A percentile compares a stretch with the other conserved stretches of the same genome.
These are phyloP conservation scores for Tulasnella sp. DNA, from an alignment of 768 basidiomycete species.

Conservation along the genomic window DNA sequence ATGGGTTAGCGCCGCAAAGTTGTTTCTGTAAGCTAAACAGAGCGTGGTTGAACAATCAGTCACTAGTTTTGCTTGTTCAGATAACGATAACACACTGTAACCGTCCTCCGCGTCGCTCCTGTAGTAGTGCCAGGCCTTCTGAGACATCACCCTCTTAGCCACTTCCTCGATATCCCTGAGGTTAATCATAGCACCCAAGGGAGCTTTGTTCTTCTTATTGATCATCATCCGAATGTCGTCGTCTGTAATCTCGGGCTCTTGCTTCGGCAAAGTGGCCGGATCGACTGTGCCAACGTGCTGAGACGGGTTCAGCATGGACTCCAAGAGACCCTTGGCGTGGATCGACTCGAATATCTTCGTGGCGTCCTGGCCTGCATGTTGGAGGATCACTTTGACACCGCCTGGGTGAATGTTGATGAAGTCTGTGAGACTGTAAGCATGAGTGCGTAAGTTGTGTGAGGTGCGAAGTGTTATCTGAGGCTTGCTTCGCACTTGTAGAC, in stretches of 20 bases:
- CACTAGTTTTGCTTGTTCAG: background rate
- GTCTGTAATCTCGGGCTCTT: slow-evolving; percentile 17
- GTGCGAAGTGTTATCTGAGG: too few species aligned
- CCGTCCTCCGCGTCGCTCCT: slow-evolving; percentile 13
- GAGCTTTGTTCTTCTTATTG: slow-evolving; percentile 23
- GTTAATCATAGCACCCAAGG: slow-evolving; percentile 25
- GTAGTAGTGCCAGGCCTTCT: slow-evolving; percentile 31
- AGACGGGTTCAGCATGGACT: slow-evolving; percentile 22
- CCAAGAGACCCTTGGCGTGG: slow-evolving; percentile 27
- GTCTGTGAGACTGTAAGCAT: slow-evolving; percentile 22
- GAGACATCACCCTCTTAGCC: slow-evolving; percentile 26
- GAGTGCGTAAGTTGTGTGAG: background rate
- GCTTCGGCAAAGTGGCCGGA: slow-evolving; percentile 21
- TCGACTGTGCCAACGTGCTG: slow-evolving; percentile 27
- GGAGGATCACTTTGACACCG: slow-evolving; percentile 24
- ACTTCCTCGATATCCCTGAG: slow-evolving; percentile 28
- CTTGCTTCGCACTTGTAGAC: slow-evolving; percentile 14
- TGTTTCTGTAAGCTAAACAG: slow-evolving; percentile 12
- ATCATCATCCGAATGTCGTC: slow-evolving; percentile 25
- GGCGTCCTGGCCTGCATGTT: slow-evolving; percentile 28
- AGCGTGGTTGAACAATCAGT: background rate
- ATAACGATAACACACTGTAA: background rate
- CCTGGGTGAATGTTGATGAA: slow-evolving; percentile 28
- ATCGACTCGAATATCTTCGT: slow-evolving; percentile 27
- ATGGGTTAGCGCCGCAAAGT: slow-evolving; percentile 4